Conservation (phyloP, 768 basidiomycete species). For the Ramaria rubella region DNA sequence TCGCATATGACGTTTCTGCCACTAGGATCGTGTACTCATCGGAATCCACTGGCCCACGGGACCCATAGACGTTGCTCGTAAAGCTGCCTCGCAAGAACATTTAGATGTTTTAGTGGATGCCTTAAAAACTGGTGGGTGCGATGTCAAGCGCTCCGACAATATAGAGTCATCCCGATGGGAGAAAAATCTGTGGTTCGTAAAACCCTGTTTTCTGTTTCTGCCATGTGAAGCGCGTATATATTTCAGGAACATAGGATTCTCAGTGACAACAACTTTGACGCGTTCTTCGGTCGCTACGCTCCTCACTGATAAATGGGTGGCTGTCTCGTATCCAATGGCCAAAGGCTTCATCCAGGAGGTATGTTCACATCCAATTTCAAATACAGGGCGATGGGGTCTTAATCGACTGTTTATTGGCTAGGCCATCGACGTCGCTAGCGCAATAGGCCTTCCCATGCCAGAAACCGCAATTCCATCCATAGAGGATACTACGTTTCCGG, state of each 20-base stretch:
- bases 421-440: conserved; percentile 23
- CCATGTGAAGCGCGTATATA: not conserved
- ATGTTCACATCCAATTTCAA: not conserved
- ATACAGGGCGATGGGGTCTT: too few species aligned
- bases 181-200: conserved; percentile 25
- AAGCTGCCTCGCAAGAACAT: not conserved
- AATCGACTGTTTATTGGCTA: too few species aligned
- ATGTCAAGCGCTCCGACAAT: conserved; percentile 19
- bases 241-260: conserved; percentile 5
- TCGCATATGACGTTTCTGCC: not conserved
- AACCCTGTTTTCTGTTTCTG: not conserved
- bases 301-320: conserved; percentile 16
- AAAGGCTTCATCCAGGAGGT: conserved; percentile 23
- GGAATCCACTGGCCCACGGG: conserved; percentile 21
- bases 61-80: not conserved
- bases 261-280: not conserved
- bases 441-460: conserved; percentile 16
- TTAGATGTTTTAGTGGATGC: conserved; percentile 19
- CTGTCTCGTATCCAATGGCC: conserved; percentile 11
- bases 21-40: conserved; percentile 21
- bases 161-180: conserved; percentile 26
- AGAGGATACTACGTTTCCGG: conserved; percentile 12
- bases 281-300: conserved; percentile 1
- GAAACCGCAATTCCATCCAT: conserved; percentile 21
- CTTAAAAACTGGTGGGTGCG: conserved; percentile 17